Base-by-base conservation (phyloP, 2,329 filamentous ascomycete genomes). In the Penicillium psychrosexuale region DNA sequence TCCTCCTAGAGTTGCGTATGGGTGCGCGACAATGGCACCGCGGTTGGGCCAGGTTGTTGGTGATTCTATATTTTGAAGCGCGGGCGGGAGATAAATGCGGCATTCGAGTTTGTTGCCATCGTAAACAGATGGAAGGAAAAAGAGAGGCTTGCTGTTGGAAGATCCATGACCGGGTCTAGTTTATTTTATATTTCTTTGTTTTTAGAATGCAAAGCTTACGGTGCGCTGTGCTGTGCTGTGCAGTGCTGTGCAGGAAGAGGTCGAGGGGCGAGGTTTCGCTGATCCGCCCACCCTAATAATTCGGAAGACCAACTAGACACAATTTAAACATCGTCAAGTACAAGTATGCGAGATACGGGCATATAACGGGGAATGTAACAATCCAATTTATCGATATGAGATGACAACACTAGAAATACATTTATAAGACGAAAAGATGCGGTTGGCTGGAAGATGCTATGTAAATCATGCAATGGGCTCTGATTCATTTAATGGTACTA, bases 1-100 rank as follows among this genome's bases (percentile, higher is more conserved):
- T 5, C 93, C 94, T 5, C 94, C 94, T 48, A 97, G 77, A 0
- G 90, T 87, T 33, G 90, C 91, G 69, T 97, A 97, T 0, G 94
- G 93, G 72, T 97, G 94, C 12, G 92, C 92, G 37, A 97, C 77
- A 3, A 96, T 78, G 0, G 85, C 85, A 3, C 80, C 83, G 57
- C 73, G 78, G 55, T 71, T 76, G 44, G 56, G 67, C 72, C 71
- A 76, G 7, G 6, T 31, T n/a, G 51, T 22, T 49, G 52, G 33
- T 56, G 53, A 43, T 55, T 67, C 56, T 56, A 40, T 51, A 66
- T 62, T 56, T 66, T 59, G 31, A 38, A 57, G 39, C 57, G 59
- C 53, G 11, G 36, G 74, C 63, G 88, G 87, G 64, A 94, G 87
- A 72, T 94, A 95, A 56, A 97, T 75, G 54, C 93, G 89, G 69